phyloP scores from a whole-genome alignment of 2,329 filamentous ascomycete species.

The Neonectria sp. region DNA sequence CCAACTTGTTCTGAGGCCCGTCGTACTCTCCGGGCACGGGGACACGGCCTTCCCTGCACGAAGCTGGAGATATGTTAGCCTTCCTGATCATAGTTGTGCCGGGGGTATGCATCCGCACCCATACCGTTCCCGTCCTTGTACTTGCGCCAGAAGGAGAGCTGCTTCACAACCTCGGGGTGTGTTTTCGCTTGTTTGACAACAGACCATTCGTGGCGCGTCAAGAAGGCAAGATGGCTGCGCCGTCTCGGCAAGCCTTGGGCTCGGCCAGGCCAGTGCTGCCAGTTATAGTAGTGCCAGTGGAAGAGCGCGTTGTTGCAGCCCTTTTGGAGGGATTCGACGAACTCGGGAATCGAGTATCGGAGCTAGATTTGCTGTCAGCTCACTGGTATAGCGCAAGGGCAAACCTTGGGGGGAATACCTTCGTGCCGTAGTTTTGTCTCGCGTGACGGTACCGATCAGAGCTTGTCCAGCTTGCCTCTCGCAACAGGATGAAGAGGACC shows the following conservation, averaged over 20 bases:
- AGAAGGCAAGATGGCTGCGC: slow-evolving; percentile 42
- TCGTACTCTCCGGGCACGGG: slow-evolving; percentile 31
- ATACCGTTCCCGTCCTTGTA: slow-evolving; percentile 44
- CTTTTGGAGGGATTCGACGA: slow-evolving; percentile 61
- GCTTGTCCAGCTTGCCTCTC: slow-evolving; percentile 57
- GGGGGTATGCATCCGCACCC: slow-evolving; percentile 25
- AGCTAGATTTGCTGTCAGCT: slow-evolving; percentile 39
- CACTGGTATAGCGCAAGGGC: background rate
- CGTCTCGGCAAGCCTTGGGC: slow-evolving; percentile 28
- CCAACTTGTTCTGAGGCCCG: slow-evolving; percentile 44
- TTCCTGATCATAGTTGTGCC: too few species aligned
- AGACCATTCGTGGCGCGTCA: slow-evolving; percentile 51
- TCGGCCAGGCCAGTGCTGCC: slow-evolving; percentile 48
- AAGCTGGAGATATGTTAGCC: background rate
- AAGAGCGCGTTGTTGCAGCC: slow-evolving; percentile 62
- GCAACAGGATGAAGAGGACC: slow-evolving; percentile 59
- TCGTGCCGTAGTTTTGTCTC: slow-evolving; percentile 53
- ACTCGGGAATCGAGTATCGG: slow-evolving; percentile 57
- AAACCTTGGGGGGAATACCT: slow-evolving; percentile 21
- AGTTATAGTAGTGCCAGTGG: slow-evolving; percentile 68
- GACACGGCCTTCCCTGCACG: background rate
- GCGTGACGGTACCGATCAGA: slow-evolving; percentile 61
- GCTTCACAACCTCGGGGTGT: slow-evolving; percentile 40
- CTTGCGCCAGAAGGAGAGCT: slow-evolving; percentile 45
- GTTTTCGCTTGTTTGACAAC: slow-evolving; percentile 52